Percentiles rank a stretch among this genome's conserved stretches.
These are phyloP conservation scores for Aureobasidium sp. DNA, from an alignment of 2,329 filamentous ascomycete species.

Conservation along the genomic window DNA sequence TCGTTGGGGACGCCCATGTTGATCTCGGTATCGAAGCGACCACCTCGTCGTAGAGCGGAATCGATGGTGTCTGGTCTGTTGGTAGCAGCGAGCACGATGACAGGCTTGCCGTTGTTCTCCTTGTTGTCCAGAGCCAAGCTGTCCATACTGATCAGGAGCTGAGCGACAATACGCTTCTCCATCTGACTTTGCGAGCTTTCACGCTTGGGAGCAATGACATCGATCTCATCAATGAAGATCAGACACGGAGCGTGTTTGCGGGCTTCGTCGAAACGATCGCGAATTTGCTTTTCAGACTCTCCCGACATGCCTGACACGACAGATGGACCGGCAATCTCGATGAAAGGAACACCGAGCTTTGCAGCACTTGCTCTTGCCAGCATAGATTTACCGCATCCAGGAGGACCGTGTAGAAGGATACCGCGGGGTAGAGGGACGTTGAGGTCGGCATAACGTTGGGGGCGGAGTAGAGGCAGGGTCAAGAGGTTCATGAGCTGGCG, in stretches of 20 bases:
- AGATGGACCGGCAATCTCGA: slow-evolving; percentile 72
- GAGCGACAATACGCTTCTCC: slow-evolving; percentile 76
- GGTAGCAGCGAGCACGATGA: slow-evolving; percentile 85
- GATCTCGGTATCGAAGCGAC: slow-evolving; percentile 73
- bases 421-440: slow-evolving; percentile 64
- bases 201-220: slow-evolving; percentile 79
- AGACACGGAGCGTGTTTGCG: slow-evolving; percentile 78
- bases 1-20: slow-evolving; percentile 83
- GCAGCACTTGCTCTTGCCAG: slow-evolving; percentile 73
- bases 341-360: slow-evolving; percentile 65
- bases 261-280: slow-evolving; percentile 81
- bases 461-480: slow-evolving; percentile 61
- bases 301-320: slow-evolving; percentile 82
- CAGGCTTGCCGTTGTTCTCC: slow-evolving; percentile 61
- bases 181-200: slow-evolving; percentile 79
- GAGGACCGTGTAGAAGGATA: slow-evolving; percentile 71
- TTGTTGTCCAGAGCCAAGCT: slow-evolving; percentile 55
- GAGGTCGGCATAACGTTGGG: slow-evolving; percentile 55
- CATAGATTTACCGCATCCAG: slow-evolving; percentile 80
- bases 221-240: slow-evolving; percentile 86
- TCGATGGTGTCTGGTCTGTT: slow-evolving; percentile 83
- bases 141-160: slow-evolving; percentile 81
- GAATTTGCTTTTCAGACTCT: slow-evolving; percentile 78
- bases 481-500: slow-evolving; percentile 61
- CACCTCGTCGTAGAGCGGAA: slow-evolving; percentile 62